A percentile compares a stretch with the other conserved stretches of the same genome.
Conservation (phyloP, 306 rosid species). For the Rubus parviflorus region DNA sequence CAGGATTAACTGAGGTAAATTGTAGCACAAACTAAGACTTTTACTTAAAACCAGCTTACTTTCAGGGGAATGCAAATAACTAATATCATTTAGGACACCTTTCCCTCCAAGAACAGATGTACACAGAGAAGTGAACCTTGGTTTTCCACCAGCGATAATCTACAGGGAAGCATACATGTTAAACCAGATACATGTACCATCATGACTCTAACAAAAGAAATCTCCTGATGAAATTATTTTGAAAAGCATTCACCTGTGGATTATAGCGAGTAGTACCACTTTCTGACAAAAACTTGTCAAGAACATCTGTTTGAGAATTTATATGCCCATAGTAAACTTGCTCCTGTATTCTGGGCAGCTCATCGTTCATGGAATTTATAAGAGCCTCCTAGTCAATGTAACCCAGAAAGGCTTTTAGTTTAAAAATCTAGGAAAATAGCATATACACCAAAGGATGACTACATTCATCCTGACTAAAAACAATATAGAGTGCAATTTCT, state of each 20-base stretch:
- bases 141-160: slow-evolving; percentile 81
- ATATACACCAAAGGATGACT: not conserved
- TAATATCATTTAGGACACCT: slow-evolving; percentile 49
- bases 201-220: not conserved
- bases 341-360: slow-evolving; percentile 91
- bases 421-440: not conserved
- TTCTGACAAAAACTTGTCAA: slow-evolving; percentile 74
- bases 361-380: slow-evolving; percentile 81
- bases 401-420: slow-evolving; percentile 21
- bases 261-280: slow-evolving; percentile 88
- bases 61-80: slow-evolving; percentile 79
- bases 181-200: slow-evolving; percentile 10
- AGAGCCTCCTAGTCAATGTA: slow-evolving; percentile 72
- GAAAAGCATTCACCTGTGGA: slow-evolving; percentile 64
- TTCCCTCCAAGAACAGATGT: slow-evolving; percentile 55
- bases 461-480: not conserved
- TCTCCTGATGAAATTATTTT: slow-evolving; percentile 1
- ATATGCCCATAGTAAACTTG: slow-evolving; percentile 94
- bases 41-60: slow-evolving; percentile 57
- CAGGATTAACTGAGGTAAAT: slow-evolving; percentile 26
- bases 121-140: slow-evolving; percentile 67
- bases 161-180: slow-evolving; percentile 32
- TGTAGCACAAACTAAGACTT: slow-evolving; percentile 21
- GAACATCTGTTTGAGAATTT: slow-evolving; percentile 78
- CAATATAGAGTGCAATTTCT: not conserved